phyloP scores from a whole-genome alignment of 305 asterid species.

The Solanum hybrid region DNA sequence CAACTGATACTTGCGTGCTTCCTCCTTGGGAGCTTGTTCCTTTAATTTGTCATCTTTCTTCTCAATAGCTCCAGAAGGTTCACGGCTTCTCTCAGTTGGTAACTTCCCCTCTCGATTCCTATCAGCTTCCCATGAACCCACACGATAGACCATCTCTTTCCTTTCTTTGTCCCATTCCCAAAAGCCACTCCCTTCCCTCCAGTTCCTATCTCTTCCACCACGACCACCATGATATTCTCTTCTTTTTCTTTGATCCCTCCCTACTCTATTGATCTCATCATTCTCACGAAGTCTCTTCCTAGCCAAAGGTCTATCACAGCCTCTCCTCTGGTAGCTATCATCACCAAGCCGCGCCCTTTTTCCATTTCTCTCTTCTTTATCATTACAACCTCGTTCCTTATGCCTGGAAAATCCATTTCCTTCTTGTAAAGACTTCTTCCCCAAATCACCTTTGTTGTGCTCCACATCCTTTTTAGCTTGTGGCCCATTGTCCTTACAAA shows the following conservation, averaged over 20 bases:
- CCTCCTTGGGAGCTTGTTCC: constrained; percentile 68
- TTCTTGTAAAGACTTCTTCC: background rate
- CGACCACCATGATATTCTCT: constrained; percentile 48
- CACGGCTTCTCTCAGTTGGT: constrained; percentile 28
- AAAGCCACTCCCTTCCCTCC: constrained; percentile 62
- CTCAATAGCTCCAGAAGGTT: constrained; percentile 25
- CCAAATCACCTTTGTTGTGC: background rate
- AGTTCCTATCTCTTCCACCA: constrained; percentile 52
- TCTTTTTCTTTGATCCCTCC: constrained; percentile 51
- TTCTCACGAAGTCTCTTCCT: constrained; percentile 66
- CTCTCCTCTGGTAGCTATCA: constrained; percentile 37
- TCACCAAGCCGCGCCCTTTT: constrained; percentile 40
- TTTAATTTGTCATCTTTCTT: constrained; percentile 42
- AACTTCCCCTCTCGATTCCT: constrained; percentile 44
- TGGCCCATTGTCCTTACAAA: background rate
- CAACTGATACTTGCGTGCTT: constrained; percentile 92
- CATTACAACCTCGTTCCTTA: constrained; percentile 13
- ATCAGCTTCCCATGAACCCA: constrained; percentile 76
- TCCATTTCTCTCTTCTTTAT: constrained; percentile 27
- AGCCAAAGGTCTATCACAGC: constrained; percentile 31
- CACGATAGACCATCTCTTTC: constrained; percentile 64
- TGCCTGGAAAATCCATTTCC: background rate
- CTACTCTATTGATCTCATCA: constrained; percentile 48
- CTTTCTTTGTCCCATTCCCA: constrained; percentile 92
- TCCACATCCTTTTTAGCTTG: background rate